Conservation (phyloP, 2,329 filamentous ascomycete species). For the Phialemonium atrogriseum region DNA sequence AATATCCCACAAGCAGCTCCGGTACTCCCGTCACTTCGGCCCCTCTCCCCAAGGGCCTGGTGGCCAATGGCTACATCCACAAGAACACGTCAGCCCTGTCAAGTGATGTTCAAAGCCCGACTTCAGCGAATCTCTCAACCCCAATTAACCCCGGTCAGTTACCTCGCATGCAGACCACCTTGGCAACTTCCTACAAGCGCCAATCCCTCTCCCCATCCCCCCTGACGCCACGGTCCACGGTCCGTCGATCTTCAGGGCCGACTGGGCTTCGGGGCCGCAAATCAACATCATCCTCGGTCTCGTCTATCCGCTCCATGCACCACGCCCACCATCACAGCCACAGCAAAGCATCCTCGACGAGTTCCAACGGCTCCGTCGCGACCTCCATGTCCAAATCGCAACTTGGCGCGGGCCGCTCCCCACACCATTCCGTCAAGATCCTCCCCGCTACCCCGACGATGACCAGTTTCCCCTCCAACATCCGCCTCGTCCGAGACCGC, state of each 20-base stretch:
- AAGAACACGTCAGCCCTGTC: conserved; percentile 18
- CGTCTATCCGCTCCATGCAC: conserved; percentile 84
- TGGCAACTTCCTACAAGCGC: conserved; percentile 52
- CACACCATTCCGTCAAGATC: conserved; percentile 90
- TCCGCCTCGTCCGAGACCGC: conserved; percentile 65
- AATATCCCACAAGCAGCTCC: conserved; percentile 37
- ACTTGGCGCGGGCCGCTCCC: conserved; percentile 58
- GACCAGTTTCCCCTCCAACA: conserved; percentile 71
- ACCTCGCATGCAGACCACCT: conserved; percentile 27
- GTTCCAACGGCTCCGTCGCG: conserved; percentile 67
- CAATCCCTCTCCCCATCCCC: conserved; percentile 82
- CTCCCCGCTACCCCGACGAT: conserved; percentile 79
- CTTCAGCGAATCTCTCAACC: conserved; percentile 19
- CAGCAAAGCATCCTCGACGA: conserved; percentile 90
- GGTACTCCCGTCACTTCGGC: conserved; percentile 27
- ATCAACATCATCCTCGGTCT: conserved; percentile 91
- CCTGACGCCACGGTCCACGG: conserved; percentile 77
- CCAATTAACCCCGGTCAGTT: conserved; percentile 10
- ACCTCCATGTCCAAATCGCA: conserved; percentile 60
- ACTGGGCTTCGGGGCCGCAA: conserved; percentile 82
- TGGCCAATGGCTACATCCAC: conserved; percentile 40
- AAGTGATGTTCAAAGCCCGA: conserved; percentile 16
- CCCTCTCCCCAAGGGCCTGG: conserved; percentile 39
- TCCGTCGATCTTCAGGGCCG: conserved; percentile 75
- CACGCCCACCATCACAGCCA: conserved; percentile 72